Evolutionary conservation across 805 yeast species (phyloP).

Genomic region (Candida fluviatilis): DNA sequence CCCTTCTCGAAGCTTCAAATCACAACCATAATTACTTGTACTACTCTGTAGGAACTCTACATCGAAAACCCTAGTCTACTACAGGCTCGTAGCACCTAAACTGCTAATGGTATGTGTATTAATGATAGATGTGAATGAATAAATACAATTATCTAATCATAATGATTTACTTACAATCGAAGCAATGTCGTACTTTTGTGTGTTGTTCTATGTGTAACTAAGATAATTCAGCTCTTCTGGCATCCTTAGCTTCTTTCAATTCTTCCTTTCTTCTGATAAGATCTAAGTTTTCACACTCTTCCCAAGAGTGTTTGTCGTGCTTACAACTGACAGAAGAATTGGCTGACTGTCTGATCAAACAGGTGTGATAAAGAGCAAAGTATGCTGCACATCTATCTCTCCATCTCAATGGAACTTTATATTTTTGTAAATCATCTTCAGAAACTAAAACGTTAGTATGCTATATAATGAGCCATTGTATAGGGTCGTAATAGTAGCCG

Average conservation of each 20-base stretch:
- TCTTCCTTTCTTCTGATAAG: conserved; percentile 77
- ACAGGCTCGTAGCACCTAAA: too few relatives aligned
- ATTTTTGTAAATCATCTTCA: conserved; percentile 77
- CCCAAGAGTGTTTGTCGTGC: conserved; percentile 79
- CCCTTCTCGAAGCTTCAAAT: too few relatives aligned
- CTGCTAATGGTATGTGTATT: too few relatives aligned
- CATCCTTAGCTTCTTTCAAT: conserved; percentile 52
- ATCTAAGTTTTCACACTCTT: conserved; percentile 79
- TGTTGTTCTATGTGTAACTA: too few relatives aligned
- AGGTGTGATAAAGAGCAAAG: conserved; percentile 41
- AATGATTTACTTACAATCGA: too few relatives aligned
- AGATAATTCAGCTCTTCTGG: conserved; percentile 24
- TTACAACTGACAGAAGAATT: conserved; percentile 52
- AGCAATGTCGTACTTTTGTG: too few relatives aligned
- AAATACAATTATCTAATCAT: too few relatives aligned
- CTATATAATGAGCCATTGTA: not conserved
- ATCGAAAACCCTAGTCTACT: too few relatives aligned
- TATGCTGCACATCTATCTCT: conserved; percentile 78
- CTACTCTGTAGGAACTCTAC: too few relatives aligned
- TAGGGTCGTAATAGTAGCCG: too few relatives aligned
- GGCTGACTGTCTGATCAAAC: conserved; percentile 41
- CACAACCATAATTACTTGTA: too few relatives aligned
- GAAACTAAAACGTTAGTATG: conserved; percentile 44
- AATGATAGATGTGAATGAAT: too few relatives aligned
- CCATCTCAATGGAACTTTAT: conserved; percentile 73